phyloP scores from a whole-genome alignment of 2,329 filamentous ascomycete species.

The Fusarium keratoplasticum region DNA sequence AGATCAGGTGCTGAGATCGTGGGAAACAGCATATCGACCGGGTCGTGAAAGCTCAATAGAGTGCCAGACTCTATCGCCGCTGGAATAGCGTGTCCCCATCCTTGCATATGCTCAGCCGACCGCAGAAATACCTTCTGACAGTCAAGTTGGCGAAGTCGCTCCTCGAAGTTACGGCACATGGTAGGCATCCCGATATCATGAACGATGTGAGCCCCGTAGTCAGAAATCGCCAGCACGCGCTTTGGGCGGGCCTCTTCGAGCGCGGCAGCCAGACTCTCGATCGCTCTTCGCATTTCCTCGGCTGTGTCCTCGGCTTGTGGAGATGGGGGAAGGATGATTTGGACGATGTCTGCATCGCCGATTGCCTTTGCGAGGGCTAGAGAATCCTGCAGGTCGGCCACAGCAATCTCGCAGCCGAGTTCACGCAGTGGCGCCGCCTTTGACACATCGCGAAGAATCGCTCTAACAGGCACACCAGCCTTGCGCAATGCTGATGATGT shows the following conservation, averaged over 20 bases:
- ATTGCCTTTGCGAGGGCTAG: background rate
- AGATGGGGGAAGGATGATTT: background rate
- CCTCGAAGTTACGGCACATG: background rate
- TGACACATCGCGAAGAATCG: background rate
- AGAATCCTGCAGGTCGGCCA: background rate
- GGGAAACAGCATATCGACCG: background rate
- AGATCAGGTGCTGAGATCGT: background rate
- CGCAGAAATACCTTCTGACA: background rate
- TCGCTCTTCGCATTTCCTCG: background rate
- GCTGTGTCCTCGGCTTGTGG: background rate
- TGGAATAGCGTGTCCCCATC: background rate
- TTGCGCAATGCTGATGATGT: background rate
- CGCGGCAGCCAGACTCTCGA: background rate
- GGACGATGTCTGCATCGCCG: background rate
- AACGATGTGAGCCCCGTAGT: background rate
- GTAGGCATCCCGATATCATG: background rate
- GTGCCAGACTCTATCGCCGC: background rate
- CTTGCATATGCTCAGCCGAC: background rate
- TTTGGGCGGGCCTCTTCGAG: background rate
- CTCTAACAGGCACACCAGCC: background rate
- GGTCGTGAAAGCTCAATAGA: background rate
- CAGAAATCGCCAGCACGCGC: background rate
- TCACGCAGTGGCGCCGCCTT: background rate
- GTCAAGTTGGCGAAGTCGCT: background rate
- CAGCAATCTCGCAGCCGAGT: background rate